Conservation (phyloP, 169 alveolate species). For the Toxoplasma gondii region DNA sequence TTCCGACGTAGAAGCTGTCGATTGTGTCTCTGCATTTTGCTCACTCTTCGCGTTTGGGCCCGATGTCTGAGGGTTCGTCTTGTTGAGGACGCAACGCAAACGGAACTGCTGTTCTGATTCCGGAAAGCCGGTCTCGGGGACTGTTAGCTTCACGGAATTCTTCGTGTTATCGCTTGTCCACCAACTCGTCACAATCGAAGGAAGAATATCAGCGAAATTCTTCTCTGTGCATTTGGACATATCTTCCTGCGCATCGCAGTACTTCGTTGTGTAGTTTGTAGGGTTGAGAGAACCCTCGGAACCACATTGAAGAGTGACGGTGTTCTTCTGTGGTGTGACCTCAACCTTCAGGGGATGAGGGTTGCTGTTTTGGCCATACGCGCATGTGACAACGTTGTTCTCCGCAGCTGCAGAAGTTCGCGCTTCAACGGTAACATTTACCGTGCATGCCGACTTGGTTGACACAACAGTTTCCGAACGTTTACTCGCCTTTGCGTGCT, state of each 20-base stretch:
- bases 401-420: not conserved
- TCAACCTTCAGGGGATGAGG: not conserved
- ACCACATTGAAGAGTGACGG: not conserved
- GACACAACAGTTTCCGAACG: not conserved
- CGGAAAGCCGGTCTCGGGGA: not conserved
- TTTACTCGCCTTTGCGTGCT: too few species aligned
- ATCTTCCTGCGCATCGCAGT: not conserved
- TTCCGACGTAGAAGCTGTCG: not conserved
- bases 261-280: not conserved
- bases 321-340: not conserved
- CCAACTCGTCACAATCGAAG: not conserved
- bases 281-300: not conserved
- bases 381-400: not conserved
- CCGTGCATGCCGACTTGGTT: not conserved
- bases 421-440: not conserved
- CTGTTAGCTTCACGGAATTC: not conserved
- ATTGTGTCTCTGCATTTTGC: not conserved
- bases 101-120: not conserved
- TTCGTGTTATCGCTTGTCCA: not conserved
- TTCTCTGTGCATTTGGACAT: not conserved
- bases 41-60: not conserved
- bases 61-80: not conserved
- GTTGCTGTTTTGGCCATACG: not conserved
- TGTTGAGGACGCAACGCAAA: not conserved
- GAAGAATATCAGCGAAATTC: not conserved